A percentile compares a stretch with the other conserved stretches of the same genome.
Conservation (phyloP, 257 asterid genomes). For the Solanum arcanum region DNA sequence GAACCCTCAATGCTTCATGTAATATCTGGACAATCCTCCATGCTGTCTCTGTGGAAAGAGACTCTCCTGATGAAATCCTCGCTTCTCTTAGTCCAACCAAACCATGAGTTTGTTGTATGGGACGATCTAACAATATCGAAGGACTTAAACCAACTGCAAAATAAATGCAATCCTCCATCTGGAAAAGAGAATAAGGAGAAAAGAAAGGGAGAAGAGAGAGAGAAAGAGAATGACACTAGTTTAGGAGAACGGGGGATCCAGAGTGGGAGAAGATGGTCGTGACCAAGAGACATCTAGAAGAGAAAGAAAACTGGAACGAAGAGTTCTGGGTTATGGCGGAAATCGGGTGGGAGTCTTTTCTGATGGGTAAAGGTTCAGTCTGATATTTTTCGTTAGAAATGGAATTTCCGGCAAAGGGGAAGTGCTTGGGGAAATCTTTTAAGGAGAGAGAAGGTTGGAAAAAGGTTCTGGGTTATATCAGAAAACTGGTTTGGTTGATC, state of each 20-base stretch:
- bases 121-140: background rate
- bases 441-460: background rate
- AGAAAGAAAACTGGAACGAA: background rate
- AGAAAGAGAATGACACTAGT: background rate
- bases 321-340: background rate
- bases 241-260: background rate
- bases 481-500: background rate
- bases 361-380: background rate
- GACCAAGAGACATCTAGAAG: background rate
- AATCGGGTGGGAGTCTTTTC: background rate
- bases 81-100: background rate
- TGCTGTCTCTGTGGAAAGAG: background rate
- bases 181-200: background rate
- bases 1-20: background rate
- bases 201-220: background rate
- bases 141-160: background rate
- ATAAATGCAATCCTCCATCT: background rate
- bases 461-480: background rate
- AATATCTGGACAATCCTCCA: background rate
- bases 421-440: background rate
- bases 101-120: background rate
- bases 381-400: background rate
- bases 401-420: background rate
- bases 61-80: background rate
- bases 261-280: background rate